Percentiles rank a stretch among this genome's conserved stretches.
phyloP scores from a whole-genome alignment of 345 rosid genomes.

The Aegle marmelos region DNA sequence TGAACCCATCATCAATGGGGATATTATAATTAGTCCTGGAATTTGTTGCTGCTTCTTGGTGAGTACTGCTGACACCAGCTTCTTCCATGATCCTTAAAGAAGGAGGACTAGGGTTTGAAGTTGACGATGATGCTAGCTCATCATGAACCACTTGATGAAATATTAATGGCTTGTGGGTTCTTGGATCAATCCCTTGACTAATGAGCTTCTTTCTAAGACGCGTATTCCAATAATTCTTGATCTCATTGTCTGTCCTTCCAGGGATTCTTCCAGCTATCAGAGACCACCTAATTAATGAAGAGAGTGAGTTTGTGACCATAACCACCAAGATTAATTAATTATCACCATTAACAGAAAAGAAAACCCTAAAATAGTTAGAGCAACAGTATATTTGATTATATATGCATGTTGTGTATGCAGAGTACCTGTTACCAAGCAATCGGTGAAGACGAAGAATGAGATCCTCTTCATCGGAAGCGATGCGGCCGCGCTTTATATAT shows the following conservation, averaged over 20 bases:
- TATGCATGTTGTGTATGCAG: not conserved
- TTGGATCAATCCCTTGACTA: constrained; percentile 79
- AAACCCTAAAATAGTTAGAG: too few relatives aligned
- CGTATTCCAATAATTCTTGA: constrained; percentile 92
- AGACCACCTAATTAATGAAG: constrained; percentile 52
- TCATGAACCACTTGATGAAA: too few relatives aligned
- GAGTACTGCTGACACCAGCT: not conserved
- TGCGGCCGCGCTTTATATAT: constrained; percentile 66
- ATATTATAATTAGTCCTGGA: not conserved
- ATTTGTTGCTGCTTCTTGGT: constrained; percentile 1
- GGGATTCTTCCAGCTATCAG: constrained; percentile 89
- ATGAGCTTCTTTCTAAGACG: constrained; percentile 76
- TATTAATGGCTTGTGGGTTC: constrained; percentile 67
- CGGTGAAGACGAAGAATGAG: constrained; percentile 95
- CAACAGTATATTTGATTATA: not conserved
- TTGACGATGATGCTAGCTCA: too few relatives aligned
- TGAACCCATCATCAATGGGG: not conserved
- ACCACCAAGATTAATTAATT: too few relatives aligned
- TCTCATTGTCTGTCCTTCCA: constrained; percentile 85
- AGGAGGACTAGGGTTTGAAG: constrained; percentile 13
- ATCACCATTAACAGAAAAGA: not conserved
- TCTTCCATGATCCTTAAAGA: constrained; percentile 1
- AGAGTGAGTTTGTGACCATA: too few relatives aligned
- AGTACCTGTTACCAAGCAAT: constrained; percentile 58
- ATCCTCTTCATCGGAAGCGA: constrained; percentile 84